Base-by-base conservation (phyloP, 139 green algal species). In the Diplosphaera chodatii region DNA sequence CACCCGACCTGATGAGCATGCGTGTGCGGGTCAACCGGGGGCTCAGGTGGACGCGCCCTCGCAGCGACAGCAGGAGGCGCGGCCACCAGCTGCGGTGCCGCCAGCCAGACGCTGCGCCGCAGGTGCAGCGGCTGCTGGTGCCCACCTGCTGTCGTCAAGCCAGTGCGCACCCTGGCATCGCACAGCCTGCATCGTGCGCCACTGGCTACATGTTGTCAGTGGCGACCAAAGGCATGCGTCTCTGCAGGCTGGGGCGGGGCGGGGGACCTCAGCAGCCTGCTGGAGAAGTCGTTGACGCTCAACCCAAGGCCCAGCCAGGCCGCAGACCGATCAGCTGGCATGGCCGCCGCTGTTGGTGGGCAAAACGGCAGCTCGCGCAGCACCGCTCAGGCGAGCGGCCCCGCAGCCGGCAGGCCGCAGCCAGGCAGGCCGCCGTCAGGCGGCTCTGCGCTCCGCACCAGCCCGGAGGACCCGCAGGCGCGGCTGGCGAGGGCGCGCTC, bases 1-100 rank as follows among this genome's bases (percentile, higher is more conserved):
- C 76, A 87, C 34, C 48, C 73, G 82, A 55, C 82, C 84, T 40
- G 80, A 83, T 22, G 37, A 33, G 32, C 68, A 78, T 21, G 74
- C 71, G 34, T 62, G 69, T 77, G 34, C 64, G 67, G 5, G 68
- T n/a, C n/a, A n/a, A n/a, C n/a, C n/a, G n/a, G n/a, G n/a, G n/a
- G n/a, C n/a, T n/a, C n/a, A n/a, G n/a, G 40, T 31, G 22, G 32
- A 56, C 1, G 18, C 37, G 16, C 29, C 21, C 6, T 23, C 21
- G 23, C 13, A 20, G 41, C 2, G 22, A 8, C 0, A 20, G 5
- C 41, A 10, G 41, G 64, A 31, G 30, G 40, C 29, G 18, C 40
- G 28, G 5, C 64, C 27, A 64, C 28, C 32, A 34, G 30, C 25
- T 37, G 32, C 32, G 5, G 29, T 16, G 48, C 20, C 32, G 21